phyloP scores from a whole-genome alignment of 2,329 filamentous ascomycete genomes.

The Verticillium zaregamsianum region DNA sequence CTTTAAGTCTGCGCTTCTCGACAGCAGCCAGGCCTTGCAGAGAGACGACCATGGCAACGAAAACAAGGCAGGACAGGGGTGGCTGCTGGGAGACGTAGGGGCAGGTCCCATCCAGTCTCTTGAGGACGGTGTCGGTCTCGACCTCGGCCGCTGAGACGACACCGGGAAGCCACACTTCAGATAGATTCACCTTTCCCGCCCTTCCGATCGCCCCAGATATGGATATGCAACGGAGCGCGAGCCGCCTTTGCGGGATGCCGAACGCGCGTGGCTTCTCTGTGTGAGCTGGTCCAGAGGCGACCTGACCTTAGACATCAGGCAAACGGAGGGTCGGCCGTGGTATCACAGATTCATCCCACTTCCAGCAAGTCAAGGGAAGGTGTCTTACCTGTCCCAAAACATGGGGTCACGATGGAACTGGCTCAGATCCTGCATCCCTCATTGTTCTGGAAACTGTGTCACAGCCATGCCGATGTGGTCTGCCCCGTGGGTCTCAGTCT shows the following conservation, averaged over 20 bases:
- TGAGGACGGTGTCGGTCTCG: background rate
- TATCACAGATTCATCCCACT: background rate
- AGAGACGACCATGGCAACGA: background rate
- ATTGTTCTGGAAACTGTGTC: background rate
- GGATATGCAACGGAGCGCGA: background rate
- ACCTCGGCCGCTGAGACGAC: background rate
- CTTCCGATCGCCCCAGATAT: background rate
- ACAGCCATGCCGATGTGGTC: background rate
- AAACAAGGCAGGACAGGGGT: background rate
- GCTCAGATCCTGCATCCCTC: background rate
- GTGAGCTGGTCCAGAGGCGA: background rate
- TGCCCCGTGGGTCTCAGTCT: background rate
- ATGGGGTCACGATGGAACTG: background rate
- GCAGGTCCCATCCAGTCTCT: background rate
- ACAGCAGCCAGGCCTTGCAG: background rate
- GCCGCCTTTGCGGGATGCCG: background rate
- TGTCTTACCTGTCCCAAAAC: background rate
- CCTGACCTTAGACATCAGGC: background rate
- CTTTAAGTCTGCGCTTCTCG: background rate
- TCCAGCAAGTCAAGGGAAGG: background rate
- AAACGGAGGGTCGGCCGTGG: background rate
- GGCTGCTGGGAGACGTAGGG: background rate
- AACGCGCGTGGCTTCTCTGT: background rate
- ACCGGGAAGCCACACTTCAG: background rate
- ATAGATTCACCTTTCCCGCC: background rate